phyloP scores from a whole-genome alignment of 2,329 filamentous ascomycete genomes.

The Parastagonospora avenae region DNA sequence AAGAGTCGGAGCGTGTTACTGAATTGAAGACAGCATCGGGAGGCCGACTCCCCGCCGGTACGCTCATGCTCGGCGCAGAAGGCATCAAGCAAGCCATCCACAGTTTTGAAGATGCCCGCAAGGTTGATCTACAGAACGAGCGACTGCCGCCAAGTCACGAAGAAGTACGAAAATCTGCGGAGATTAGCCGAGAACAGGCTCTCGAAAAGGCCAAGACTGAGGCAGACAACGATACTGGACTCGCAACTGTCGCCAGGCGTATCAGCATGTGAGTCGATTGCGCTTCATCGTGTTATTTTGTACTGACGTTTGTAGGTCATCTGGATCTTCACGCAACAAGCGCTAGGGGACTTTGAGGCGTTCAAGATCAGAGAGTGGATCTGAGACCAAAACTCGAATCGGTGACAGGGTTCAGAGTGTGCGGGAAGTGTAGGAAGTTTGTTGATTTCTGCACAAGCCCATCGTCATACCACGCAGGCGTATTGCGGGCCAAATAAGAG shows the following conservation, averaged over 20 bases:
- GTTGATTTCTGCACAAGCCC: slow-evolving; percentile 22
- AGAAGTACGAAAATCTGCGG: slow-evolving; percentile 82
- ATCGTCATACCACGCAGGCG: slow-evolving; percentile 34
- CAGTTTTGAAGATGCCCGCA: slow-evolving; percentile 94
- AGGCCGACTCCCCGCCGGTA: slow-evolving; percentile 89
- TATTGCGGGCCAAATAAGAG: slow-evolving; percentile 29
- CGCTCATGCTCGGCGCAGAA: slow-evolving; percentile 96
- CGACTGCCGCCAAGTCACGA: slow-evolving; percentile 89
- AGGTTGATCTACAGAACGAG: slow-evolving; percentile 97
- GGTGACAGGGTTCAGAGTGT: slow-evolving; percentile 4
- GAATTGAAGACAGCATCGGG: slow-evolving; percentile 97
- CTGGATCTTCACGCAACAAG: slow-evolving; percentile 45
- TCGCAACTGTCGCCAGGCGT: slow-evolving; percentile 85
- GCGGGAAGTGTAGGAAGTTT: slow-evolving; percentile 13
- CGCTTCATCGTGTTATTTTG: background rate
- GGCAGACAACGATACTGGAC: slow-evolving; percentile 86
- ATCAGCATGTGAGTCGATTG: slow-evolving; percentile 88
- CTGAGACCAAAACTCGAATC: background rate
- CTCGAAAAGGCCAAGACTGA: slow-evolving; percentile 85
- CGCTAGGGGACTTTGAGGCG: slow-evolving; percentile 31
- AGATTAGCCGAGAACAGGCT: slow-evolving; percentile 80
- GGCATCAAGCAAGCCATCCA: slow-evolving; percentile 98
- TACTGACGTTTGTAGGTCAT: slow-evolving; percentile 44
- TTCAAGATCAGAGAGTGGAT: slow-evolving; percentile 19
- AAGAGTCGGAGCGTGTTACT: slow-evolving; percentile 95